Evolutionary conservation across 495 filamentous ascomycete genomes (phyloP), one percentile per base, ranked within the genome.

Genomic region (Astrothelium subdiscretum): DNA sequence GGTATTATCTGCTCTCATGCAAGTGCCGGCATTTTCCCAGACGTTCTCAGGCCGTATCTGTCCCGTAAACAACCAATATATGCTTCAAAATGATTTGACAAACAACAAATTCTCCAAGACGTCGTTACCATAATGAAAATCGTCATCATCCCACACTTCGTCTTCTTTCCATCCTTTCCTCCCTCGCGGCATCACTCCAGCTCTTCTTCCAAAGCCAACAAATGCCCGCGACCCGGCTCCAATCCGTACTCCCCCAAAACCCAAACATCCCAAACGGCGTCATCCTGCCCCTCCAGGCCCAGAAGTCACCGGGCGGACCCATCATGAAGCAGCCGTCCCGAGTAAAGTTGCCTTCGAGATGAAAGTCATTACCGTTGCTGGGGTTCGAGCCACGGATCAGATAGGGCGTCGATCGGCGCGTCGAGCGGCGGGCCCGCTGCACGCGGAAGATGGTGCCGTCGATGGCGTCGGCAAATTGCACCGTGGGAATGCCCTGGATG

Each of bases 261-360:
- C 48, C 48, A 54, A 54, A 54, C 48, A 54, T 54, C 3, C 48
- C 48, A 54, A 54, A 54, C 24, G 48, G 48, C 48, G 48, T 54
- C 48, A 54, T 54, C 48, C 48, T 12, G n/a, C 48, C 48, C 48
- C 48, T 54, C 48, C 48, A 54, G 48, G 29, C 48, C 48, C 48
- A 54, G 4, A 54, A 54, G 8, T 54, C 48, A 24, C 48, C 48
- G 0, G 48, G 48, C 4, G 48, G 48, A 0, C 48, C 48, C 24
- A 54, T 8, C 5, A 15, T 54, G 4, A 54, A 54, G 20, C 24
- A 15, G 3, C 48, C 48, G 29, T 54, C 48, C 48, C 48, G 20
- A 0, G 48, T 54, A 15, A 27, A 54, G 0, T 54, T 5, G 20
- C 48, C 48, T 10, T 54, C 48, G 15, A 54, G 48, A 29, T 29